Evolutionary conservation across 371 early-diverging fungal genomes (phyloP), one percentile per base, ranked within the genome.

Genomic region (Mucor piriformis): DNA sequence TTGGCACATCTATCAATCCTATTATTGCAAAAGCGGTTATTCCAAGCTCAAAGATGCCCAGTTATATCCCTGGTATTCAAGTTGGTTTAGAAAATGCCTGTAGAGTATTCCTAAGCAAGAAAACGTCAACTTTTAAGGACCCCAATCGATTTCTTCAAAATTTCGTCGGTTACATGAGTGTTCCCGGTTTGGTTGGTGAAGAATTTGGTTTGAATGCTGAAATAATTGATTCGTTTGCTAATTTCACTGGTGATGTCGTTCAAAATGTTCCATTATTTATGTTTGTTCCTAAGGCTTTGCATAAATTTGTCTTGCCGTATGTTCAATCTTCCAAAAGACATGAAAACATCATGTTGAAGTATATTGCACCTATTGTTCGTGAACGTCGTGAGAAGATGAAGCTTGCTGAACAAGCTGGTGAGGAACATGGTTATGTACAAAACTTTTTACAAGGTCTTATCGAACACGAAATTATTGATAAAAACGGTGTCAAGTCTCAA

Each of bases 161-260:
- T 0, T 58, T 65, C 20, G 71, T 76, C 20, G 73, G 69, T 12
- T 73, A 70, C 52, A 76, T 76, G 67, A 73, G 76, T 58, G 71
- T 73, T 11, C 69, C 66, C 24, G 48, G 68, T 24, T 55, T 76
- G 2, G 16, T 76, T 5, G 76, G 76, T 20, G 21, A 57, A 24
- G 76, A 76, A 43, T 54, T 68, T 6, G 66, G 49, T 11, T 50
- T 38, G 23, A 67, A 76, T 35, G 44, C 37, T 2, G 38, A 50
- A 10, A 69, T 76, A 1, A 68, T 76, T 42, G 23, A 63, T 8
- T 67, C 74, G 16, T 73, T 76, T 59, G 69, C 74, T 25, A 60
- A 64, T 10, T 74, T 76, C 29, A 76, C 77, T 0, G 58, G 54
- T 2, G 77, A 76, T 63, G 57, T 76, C 6, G 69, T 69, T 2